Evolutionary conservation across 1,284 basidiomycete genomes (phyloP).

Genomic region (Malassezia equina): DNA sequence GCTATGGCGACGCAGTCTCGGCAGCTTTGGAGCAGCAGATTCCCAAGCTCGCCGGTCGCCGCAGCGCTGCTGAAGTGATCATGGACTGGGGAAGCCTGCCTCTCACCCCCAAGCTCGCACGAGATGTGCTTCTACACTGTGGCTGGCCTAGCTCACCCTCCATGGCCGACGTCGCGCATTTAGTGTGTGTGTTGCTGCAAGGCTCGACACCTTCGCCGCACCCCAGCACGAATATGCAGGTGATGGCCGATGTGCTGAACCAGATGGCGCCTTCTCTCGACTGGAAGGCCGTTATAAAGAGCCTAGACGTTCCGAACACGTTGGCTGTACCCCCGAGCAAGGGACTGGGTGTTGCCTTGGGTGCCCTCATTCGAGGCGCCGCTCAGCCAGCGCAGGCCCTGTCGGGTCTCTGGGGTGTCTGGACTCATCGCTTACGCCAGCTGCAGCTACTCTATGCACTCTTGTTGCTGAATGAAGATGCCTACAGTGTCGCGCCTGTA

Average conservation of each 20-base stretch:
- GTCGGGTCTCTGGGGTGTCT: conserved; percentile 51
- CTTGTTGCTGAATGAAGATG: conserved; percentile 65
- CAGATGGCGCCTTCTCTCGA: not conserved
- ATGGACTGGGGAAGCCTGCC: conserved; percentile 32
- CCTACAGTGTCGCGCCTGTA: conserved; percentile 61
- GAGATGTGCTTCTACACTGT: conserved; percentile 30
- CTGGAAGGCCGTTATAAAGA: not conserved
- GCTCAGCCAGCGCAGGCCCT: conserved; percentile 48
- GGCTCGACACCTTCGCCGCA: not conserved
- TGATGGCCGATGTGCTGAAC: conserved; percentile 5
- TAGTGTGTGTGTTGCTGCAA: conserved; percentile 36
- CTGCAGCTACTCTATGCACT: conserved; percentile 77
- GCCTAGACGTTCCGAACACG: not conserved
- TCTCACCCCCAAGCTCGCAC: conserved; percentile 25
- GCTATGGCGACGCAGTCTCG: conserved; percentile 1
- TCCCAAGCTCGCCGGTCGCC: not conserved
- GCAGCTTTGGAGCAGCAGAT: not conserved
- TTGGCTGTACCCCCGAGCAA: not conserved
- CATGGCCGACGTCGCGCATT: conserved; percentile 22
- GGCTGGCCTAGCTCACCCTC: conserved; percentile 12
- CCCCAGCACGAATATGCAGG: conserved; percentile 11
- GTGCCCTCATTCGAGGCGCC: not conserved
- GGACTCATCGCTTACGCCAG: conserved; percentile 77
- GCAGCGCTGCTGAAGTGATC: conserved; percentile 16
- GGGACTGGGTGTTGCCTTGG: not conserved